These are phyloP conservation scores for Trichoderma asperelloides DNA, from an alignment of 495 filamentous ascomycete species.

Conservation along the genomic window DNA sequence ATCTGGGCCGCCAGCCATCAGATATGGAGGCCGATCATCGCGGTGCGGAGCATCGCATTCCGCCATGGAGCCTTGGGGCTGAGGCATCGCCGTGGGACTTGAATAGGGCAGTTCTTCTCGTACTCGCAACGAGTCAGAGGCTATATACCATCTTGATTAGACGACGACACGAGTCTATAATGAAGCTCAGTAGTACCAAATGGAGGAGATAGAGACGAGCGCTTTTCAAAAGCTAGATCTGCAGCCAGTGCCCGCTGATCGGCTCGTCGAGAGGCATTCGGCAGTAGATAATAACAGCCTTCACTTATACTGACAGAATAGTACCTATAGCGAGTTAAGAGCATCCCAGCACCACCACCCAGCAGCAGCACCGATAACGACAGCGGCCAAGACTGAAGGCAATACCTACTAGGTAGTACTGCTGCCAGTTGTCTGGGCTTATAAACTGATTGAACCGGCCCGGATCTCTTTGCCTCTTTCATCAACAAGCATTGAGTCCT, in stretches of 20 bases:
- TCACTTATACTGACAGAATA: background rate
- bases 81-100: background rate
- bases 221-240: background rate
- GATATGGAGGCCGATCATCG: constrained; percentile 5
- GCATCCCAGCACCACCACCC: background rate
- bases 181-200: background rate
- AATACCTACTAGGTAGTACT: no score
- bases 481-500: no score
- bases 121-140: no score
- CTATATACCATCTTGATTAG: background rate
- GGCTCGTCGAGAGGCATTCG: background rate
- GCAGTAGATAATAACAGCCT: background rate
- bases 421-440: no score
- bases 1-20: background rate
- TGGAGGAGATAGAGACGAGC: background rate
- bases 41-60: constrained; percentile 2
- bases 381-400: background rate
- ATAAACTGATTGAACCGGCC: no score
- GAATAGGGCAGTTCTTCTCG: background rate
- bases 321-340: background rate
- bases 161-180: background rate
- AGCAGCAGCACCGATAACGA: no score
- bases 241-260: background rate
- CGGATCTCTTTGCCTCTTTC: no score
- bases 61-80: background rate